Conservation (phyloP, 345 rosid genomes). For the Brassica napus region DNA sequence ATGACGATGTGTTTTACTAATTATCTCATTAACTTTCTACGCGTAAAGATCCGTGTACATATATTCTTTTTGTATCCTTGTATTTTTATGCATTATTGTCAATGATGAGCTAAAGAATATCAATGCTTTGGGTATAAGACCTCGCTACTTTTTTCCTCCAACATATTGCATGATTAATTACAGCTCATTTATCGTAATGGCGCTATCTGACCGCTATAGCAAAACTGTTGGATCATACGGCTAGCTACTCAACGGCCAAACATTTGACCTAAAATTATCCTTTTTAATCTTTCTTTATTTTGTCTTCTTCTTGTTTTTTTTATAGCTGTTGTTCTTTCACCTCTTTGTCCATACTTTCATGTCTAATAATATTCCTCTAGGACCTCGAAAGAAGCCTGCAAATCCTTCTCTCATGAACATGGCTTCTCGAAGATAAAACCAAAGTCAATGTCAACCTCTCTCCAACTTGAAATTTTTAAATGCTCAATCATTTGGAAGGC, state of each 20-base stretch:
- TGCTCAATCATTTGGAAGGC: conserved; percentile 35
- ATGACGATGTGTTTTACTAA: not conserved
- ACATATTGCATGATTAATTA: conserved; percentile 15
- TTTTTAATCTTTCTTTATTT: not conserved
- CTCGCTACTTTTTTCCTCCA: not conserved
- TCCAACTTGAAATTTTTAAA: conserved; percentile 7
- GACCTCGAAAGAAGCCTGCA: conserved; percentile 30
- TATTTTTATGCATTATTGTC: conserved; percentile 3
- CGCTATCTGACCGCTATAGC: conserved; percentile 6
- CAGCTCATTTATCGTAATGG: conserved; percentile 18
- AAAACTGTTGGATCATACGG: conserved; percentile 24
- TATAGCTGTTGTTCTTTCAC: conserved; percentile 4
- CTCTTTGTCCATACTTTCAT: conserved; percentile 7
- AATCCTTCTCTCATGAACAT: conserved; percentile 18
- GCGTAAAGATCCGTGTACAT: not conserved
- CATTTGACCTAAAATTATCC: not conserved
- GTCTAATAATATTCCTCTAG: conserved; percentile 12
- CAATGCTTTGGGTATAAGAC: not conserved
- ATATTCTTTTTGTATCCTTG: not conserved
- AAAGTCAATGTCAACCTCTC: conserved; percentile 34
- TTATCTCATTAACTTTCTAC: not conserved
- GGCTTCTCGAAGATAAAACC: conserved; percentile 35
- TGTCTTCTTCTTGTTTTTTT: conserved; percentile 19
- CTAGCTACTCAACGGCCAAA: conserved; percentile 20
- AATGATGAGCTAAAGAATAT: conserved; percentile 7